Base-by-base conservation (phyloP, 1,139 yeast species). In the Sugiyamaella novakii region DNA sequence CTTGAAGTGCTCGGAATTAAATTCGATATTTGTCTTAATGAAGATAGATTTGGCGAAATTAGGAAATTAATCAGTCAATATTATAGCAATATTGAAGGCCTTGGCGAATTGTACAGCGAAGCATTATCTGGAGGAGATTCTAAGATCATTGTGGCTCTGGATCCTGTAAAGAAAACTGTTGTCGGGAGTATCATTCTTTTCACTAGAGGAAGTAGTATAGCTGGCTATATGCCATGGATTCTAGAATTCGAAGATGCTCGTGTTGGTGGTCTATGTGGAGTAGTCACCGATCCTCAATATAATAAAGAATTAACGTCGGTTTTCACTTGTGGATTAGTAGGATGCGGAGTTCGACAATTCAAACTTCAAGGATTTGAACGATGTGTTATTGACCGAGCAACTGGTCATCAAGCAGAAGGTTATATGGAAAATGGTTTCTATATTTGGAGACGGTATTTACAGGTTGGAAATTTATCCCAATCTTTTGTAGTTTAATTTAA, bases 1-100 rank as follows among this genome's bases (percentile, higher is more conserved):
- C 70, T 80, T 54, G 80, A 78, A 71, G 77, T 79, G 52, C 81
- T 80, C 27, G 84, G 84, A 1, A 79, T 78, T 24, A 67, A 80
- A 52, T 80, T 79, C 64, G 83, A 79, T 60, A 72, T 80, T 17
- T 77, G 83, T 59, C 70, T 57, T 34, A 43, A 50, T 21, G 57
- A 56, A 21, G 63, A 61, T 42, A 56, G 61, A 33, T 54, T 57
- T 51, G 41, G 39, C 4, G 61, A 60, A 37, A 56, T 62, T 19
- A 47, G 51, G 27, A 43, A 33, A 8, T 50, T 63, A 12, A 68
- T 80, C 12, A 62, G 59, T 37, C 59, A 58, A 24, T 54, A 61
- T 41, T 56, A 60, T 51, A 47, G 45, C 22, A 55, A 60, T 21
- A 52, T 56, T 1, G 59, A 56, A 21, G 66, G 68, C 17, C 53